Base-by-base conservation (phyloP, 2,329 filamentous ascomycete species). In the Bisporella sp. region DNA sequence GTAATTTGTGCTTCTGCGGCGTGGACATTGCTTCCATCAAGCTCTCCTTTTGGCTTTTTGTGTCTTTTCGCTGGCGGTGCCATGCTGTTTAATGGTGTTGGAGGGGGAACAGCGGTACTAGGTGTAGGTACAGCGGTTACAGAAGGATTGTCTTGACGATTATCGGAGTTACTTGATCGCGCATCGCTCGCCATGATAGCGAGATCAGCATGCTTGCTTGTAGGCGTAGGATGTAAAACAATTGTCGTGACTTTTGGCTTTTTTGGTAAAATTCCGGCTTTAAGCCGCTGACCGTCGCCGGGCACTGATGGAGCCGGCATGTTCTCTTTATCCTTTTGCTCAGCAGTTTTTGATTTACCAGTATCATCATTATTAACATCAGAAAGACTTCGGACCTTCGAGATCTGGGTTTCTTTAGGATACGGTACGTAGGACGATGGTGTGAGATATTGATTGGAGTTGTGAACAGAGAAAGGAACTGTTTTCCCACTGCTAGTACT, bases 371-470 rank as follows among this genome's bases (percentile, higher is more conserved):
- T 52, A n/a, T 70, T 68, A 46, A 58, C 57, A 28, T 66, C 63
- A 3, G 63, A 43, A 28, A 43, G 32, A 30, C 57, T 55, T 29
- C 65, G 64, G 12, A 64, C 65, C 39, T 67, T 66, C 50, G 64
- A 54, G 46, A 53, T 57, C 50, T 44, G 48, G 9, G 50, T 56
- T 71, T 61, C 77, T 74, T 76, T 78, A 41, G 85, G 89, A 64
- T 85, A 95, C 0, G 89, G 84, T 1, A 81, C 87, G 64, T 85
- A 90, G 0, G 91, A 82, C 0, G 93, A 97, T 0, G 92, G 93
- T 0, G 91, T 96, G 45, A 97, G 77, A 62, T 89, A 93, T 54
- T 84, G 83, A 62, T 90, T 96, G 66, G 91, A 88, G 66, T 95
- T 96, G 68, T 99, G 91, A 42, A 99, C 85, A 0, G 91, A 96